Conservation (phyloP, 345 rosid genomes). For the Rubroshorea leprosula region DNA sequence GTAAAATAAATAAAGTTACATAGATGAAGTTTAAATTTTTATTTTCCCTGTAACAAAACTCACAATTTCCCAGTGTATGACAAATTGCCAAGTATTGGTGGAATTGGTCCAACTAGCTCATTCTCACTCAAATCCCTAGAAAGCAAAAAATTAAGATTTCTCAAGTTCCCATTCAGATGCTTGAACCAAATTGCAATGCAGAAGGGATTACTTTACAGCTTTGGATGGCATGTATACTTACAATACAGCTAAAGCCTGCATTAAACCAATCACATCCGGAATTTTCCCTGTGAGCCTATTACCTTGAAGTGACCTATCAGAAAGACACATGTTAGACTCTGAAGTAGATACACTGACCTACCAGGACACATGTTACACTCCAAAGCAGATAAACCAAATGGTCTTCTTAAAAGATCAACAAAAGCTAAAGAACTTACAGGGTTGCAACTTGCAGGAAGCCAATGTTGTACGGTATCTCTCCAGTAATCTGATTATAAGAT, state of each 20-base stretch:
- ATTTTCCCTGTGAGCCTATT: constrained; percentile 68
- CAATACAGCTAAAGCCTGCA: constrained; percentile 99
- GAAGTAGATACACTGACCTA: too few species aligned
- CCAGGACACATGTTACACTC: too few species aligned
- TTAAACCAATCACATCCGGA: constrained; percentile 87
- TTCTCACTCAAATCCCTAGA: constrained; percentile 91
- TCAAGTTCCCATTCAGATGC: neutral
- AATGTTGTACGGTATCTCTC: constrained; percentile 88
- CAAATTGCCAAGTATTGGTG: constrained; percentile 86
- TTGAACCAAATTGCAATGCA: too few species aligned
- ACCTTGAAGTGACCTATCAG: constrained; percentile 81
- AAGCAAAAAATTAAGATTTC: neutral
- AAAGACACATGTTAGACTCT: neutral
- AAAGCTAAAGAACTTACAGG: constrained; percentile 43
- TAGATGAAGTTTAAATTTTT: neutral
- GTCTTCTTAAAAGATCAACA: neutral
- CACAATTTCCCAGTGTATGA: constrained; percentile 89
- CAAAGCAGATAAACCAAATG: too few species aligned
- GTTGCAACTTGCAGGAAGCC: constrained; percentile 99
- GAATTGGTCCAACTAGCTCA: constrained; percentile 79
- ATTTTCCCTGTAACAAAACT: constrained; percentile 18
- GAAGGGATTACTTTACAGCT: neutral
- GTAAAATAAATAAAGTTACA: neutral
- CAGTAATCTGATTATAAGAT: constrained; percentile 76
- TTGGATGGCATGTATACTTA: constrained; percentile 41